These are phyloP conservation scores for Penicillium canescens DNA, from an alignment of 495 filamentous ascomycete species.

Conservation along the genomic window DNA sequence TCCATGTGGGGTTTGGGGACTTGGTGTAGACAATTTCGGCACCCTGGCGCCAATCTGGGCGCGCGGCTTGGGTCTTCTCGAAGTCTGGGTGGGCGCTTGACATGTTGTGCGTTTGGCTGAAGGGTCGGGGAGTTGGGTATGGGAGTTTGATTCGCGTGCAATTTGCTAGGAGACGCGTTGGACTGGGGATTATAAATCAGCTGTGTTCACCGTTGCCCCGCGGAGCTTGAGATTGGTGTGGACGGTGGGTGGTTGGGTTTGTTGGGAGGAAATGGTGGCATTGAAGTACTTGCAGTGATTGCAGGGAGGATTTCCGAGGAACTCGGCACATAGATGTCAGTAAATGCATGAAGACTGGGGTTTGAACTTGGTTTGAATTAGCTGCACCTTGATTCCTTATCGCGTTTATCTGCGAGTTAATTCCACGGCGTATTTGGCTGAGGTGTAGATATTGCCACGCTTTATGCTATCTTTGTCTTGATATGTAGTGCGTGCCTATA, in stretches of 20 bases:
- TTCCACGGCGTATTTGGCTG: not conserved
- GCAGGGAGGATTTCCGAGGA: not conserved
- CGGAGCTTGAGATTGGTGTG: not conserved
- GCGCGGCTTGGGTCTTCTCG: constrained; percentile 69
- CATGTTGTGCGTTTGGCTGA: constrained; percentile 28
- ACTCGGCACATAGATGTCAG: not conserved
- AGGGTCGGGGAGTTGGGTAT: constrained; percentile 3
- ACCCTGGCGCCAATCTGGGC: constrained; percentile 61
- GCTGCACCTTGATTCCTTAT: not conserved
- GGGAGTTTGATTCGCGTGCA: not conserved
- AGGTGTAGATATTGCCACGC: not conserved
- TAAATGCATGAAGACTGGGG: constrained; percentile 2
- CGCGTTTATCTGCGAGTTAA: not conserved
- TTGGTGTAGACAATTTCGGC: constrained; percentile 63
- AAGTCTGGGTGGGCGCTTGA: constrained; percentile 61
- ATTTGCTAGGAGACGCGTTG: not conserved
- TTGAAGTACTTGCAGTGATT: constrained; percentile 4
- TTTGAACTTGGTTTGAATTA: not conserved
- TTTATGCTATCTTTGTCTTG: too few relatives aligned
- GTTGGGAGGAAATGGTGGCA: too few relatives aligned
- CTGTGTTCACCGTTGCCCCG: not conserved
- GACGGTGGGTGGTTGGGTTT: not conserved
- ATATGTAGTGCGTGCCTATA: not conserved
- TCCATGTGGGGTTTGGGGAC: constrained; percentile 74
- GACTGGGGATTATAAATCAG: constrained; percentile 10